Base-by-base conservation (phyloP, 371 early-diverging fungal genomes). In the Lichtheimia ornata region DNA sequence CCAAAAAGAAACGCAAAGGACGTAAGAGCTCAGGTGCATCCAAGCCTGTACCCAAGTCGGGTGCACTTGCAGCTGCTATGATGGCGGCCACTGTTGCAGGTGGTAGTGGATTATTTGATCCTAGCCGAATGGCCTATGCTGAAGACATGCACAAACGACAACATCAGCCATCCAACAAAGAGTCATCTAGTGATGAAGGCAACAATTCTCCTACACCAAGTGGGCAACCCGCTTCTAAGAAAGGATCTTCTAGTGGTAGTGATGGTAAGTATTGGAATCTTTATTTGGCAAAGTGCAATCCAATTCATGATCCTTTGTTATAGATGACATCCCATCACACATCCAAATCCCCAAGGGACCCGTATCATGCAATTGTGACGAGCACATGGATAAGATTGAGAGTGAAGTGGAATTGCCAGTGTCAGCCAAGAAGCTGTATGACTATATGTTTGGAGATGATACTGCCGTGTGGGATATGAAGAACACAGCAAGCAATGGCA, bases 331-430 rank as follows among this genome's bases (percentile, higher is more conserved):
- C 20, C 83, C 81, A 25, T 57, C 77, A 3, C 62, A 65, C 6
- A 65, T 87, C 12, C 73, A 81, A 12, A 54, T 49, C 6, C 91
- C 90, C 0, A 54, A 77, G 9, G 74, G 69, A 0, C 84, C 84
- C 7, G 72, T 78, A 1, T 50, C 61, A 5, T 91, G 91, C 57
- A 83, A 77, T 12, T 91, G 91, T 66, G 76, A 82, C 45, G 84
- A 83, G 25, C 91, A 91, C 65, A 64, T 84, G 22, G 91, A 91
- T 50, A 84, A 84, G 58, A 50, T 77, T 14, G 89, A 88, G 47
- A 57, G 73, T 14, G 86, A 89, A 27, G 69, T 81, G 13, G 77
- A 80, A 20, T 66, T 88, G 4, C 70, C 73, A 1, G 63, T 88
- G 11, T 78, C 89, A 5, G 89, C 90, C 20, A 89, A 87, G 63